Percentiles rank a stretch among this genome's conserved stretches.
These are phyloP conservation scores for Amanita thiersii DNA, from an alignment of 768 basidiomycete species.

Conservation along the genomic window DNA sequence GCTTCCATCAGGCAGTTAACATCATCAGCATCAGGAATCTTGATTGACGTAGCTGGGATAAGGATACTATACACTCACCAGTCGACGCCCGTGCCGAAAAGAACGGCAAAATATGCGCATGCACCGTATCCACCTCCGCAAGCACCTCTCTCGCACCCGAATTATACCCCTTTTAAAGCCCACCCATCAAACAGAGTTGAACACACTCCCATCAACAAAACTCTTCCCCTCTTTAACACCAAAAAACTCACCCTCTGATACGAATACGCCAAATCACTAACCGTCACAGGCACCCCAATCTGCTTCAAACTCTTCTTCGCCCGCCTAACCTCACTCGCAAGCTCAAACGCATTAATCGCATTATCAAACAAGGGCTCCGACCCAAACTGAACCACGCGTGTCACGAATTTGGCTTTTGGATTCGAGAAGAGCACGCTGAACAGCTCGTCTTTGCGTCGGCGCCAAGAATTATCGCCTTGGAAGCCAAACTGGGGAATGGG, in stretches of 20 bases:
- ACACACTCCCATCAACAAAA: neutral
- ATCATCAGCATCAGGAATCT: neutral
- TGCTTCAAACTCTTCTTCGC: conserved; percentile 41
- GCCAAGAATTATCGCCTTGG: conserved; percentile 41
- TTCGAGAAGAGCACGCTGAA: conserved; percentile 48
- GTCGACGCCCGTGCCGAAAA: conserved; percentile 50
- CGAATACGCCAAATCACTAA: conserved; percentile 58
- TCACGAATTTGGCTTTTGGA: conserved; percentile 55
- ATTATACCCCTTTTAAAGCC: conserved; percentile 24
- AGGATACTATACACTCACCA: conserved; percentile 23
- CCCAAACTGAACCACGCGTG: conserved; percentile 61
- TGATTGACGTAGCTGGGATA: neutral
- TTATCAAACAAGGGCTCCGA: conserved; percentile 61
- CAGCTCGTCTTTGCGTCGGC: conserved; percentile 42
- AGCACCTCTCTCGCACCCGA: conserved; percentile 48
- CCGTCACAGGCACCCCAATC: conserved; percentile 59
- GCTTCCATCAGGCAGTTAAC: too few relatives aligned
- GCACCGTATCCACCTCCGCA: conserved; percentile 52
- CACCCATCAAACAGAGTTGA: neutral
- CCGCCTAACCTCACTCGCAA: conserved; percentile 41
- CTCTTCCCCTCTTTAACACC: neutral
- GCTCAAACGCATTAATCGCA: conserved; percentile 38
- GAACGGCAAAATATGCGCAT: conserved; percentile 68
- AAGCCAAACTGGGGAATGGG: conserved; percentile 37
- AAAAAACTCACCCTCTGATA: conserved; percentile 32